Conservation (phyloP, 208 protist species). For the Naegleria gruberi region DNA sequence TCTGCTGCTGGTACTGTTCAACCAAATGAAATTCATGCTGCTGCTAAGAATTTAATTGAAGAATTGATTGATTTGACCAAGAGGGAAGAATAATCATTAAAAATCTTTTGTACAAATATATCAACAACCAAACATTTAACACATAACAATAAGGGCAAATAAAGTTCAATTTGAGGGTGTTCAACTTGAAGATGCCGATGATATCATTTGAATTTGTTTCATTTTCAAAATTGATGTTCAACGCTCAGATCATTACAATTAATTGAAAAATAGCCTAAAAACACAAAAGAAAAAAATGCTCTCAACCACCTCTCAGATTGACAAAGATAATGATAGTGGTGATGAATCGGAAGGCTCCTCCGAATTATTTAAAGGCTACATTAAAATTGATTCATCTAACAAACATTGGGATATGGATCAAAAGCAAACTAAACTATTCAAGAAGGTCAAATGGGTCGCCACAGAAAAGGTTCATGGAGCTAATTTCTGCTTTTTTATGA, state of each 20-base stretch:
- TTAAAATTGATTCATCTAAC: background rate
- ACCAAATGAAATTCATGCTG: background rate
- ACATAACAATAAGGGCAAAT: too few relatives aligned
- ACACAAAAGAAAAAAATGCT: background rate
- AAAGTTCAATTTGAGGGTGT: too few relatives aligned
- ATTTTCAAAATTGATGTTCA: too few relatives aligned
- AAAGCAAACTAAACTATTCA: background rate
- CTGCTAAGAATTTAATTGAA: background rate
- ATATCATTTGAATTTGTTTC: too few relatives aligned
- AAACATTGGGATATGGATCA: background rate
- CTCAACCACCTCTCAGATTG: background rate
- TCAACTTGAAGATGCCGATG: too few relatives aligned
- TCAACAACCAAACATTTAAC: too few relatives aligned
- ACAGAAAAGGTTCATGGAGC: conserved; percentile 22
- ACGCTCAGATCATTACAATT: too few relatives aligned
- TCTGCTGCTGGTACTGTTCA: background rate
- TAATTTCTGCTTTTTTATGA: background rate
- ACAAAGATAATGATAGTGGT: too few relatives aligned
- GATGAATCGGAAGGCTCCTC: background rate
- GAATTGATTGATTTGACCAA: background rate
- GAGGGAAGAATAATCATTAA: background rate
- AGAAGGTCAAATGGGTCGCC: background rate
- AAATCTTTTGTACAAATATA: background rate
- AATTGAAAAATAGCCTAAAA: too few relatives aligned
- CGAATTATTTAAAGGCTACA: background rate